Base-by-base conservation (phyloP, 345 rosid genomes). In the Eucalyptus brandiana region DNA sequence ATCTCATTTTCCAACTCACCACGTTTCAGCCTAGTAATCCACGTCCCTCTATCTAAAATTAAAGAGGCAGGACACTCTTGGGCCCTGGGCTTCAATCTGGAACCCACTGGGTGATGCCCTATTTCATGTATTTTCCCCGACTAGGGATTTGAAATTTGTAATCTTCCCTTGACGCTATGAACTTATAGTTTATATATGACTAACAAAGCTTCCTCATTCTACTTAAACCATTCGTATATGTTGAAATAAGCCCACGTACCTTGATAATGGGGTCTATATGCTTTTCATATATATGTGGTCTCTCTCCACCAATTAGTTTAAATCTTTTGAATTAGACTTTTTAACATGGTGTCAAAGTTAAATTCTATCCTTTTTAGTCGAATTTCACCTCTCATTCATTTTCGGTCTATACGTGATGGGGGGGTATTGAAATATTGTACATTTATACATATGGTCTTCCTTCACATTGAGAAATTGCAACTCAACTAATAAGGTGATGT, bases 401-500 rank as follows among this genome's bases (percentile, higher is more conserved):
- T 53, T 53, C 2, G 2, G 5, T 0, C 11, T 9, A 4, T 40
- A 17, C 7, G 0, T 34, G 24, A 69, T 10, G 6, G 24, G 8
- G n/a, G 40, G 37, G 26, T 32, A 10, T 17, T 17, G 12, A 69
- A 69, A 69, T 34, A 69, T 34, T 8, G 11, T 37, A 32, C 12
- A 9, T 32, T 17, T 8, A 32, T 9, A 32, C 8, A 32, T n/a
- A 11, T 3, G 80, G 24, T 34, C 42, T 69, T 21, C 2, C 80
- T 34, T 69, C 3, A 34, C 2, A 69, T 34, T 34, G 23, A 67
- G 23, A 69, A 69, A 34, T 17, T 17, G 42, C 13, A 19, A 34
- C 80, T 67, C 42, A 67, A 67, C 40, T 67, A n/a, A 32, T 8
- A 67, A 32, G 80, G 44, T 69, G 4, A 18, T 69, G 26, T 34